These are phyloP conservation scores for Collybia mongolica DNA, from an alignment of 768 basidiomycete species.

Conservation along the genomic window DNA sequence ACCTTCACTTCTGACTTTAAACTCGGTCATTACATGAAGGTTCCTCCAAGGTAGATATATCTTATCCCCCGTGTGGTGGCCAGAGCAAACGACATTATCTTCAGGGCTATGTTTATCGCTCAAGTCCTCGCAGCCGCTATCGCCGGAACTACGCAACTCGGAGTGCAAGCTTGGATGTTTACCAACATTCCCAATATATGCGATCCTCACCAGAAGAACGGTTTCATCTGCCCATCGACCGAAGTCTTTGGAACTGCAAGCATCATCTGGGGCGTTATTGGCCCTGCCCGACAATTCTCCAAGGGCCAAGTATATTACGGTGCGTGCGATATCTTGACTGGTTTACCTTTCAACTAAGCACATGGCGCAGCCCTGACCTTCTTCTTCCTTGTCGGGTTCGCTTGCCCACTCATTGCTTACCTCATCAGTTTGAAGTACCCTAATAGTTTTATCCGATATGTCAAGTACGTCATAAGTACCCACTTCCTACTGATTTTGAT, in stretches of 20 bases:
- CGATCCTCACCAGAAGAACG: slow-evolving; percentile 46
- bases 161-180: slow-evolving; percentile 80
- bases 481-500: neutral
- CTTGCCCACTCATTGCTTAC: slow-evolving; percentile 57
- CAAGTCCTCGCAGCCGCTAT: slow-evolving; percentile 69
- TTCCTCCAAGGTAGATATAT: slow-evolving; percentile 51
- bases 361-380: slow-evolving; percentile 44
- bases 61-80: neutral
- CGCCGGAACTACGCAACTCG: slow-evolving; percentile 71
- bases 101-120: slow-evolving; percentile 60
- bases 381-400: slow-evolving; percentile 78
- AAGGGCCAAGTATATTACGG: slow-evolving; percentile 59
- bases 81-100: neutral
- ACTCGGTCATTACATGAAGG: slow-evolving; percentile 77
- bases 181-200: slow-evolving; percentile 67
- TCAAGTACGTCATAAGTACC: slow-evolving; percentile 49
- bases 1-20: slow-evolving; percentile 77
- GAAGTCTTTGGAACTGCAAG: slow-evolving; percentile 79
- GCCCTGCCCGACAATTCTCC: slow-evolving; percentile 71
- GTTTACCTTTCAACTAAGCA: slow-evolving; percentile 12
- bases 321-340: slow-evolving; percentile 9
- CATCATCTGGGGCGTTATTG: slow-evolving; percentile 83
- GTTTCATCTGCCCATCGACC: slow-evolving; percentile 70
- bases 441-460: slow-evolving; percentile 54
- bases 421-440: slow-evolving; percentile 59